phyloP scores from a whole-genome alignment of 2,329 filamentous ascomycete species.

The Trichoderma guizhouense region DNA sequence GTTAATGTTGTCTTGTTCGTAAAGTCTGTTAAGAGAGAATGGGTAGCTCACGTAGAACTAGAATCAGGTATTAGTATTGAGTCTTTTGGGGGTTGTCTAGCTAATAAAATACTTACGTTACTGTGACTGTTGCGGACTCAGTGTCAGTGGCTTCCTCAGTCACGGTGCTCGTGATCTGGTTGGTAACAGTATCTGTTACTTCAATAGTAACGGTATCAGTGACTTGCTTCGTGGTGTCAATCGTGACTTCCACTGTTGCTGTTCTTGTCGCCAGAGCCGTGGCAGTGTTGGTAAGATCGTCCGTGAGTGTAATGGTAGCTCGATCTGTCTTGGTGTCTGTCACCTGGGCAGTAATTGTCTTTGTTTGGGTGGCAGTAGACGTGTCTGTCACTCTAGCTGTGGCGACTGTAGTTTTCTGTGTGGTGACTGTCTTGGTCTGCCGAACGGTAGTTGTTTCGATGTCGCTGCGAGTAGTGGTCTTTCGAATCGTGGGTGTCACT shows the following conservation, averaged over 20 bases:
- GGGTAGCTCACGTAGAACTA: not conserved
- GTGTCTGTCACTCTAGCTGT: not conserved
- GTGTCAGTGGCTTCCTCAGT: not conserved
- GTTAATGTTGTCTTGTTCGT: not conserved
- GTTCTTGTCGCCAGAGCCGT: not conserved
- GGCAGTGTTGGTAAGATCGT: not conserved
- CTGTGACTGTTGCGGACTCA: not conserved
- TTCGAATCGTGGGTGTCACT: not conserved
- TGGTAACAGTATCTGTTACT: not conserved
- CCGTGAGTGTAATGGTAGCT: not conserved
- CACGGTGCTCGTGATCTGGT: not conserved
- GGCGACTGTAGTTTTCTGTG: not conserved
- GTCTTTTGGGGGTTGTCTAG: not conserved
- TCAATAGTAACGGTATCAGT: not conserved
- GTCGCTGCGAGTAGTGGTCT: not conserved
- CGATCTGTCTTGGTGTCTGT: not conserved
- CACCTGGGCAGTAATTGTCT: not conserved
- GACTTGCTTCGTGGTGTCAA: not conserved
- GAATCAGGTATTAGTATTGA: not conserved
- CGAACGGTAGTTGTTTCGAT: not conserved
- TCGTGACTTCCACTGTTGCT: not conserved
- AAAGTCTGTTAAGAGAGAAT: not conserved
- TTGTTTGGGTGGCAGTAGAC: not conserved
- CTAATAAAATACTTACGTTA: not conserved
- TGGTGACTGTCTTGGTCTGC: not conserved